Percentiles rank a stretch among this genome's conserved stretches.
These are phyloP conservation scores for Eleusine coracana DNA, from an alignment of 176 grass and related monocot species.

Conservation along the genomic window DNA sequence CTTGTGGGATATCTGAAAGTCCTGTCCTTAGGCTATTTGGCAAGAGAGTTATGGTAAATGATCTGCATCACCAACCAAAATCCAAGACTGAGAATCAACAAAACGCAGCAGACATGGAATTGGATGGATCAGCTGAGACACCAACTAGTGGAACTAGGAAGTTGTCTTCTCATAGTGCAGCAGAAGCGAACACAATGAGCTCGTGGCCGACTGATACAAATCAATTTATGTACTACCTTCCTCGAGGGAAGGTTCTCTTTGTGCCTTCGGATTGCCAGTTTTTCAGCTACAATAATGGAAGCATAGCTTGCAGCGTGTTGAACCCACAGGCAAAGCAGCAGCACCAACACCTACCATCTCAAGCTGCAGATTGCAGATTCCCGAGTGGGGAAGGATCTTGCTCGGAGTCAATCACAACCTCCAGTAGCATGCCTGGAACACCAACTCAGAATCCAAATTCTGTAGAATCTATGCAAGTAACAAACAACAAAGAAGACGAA, in stretches of 20 bases:
- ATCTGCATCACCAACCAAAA: conserved; percentile 14
- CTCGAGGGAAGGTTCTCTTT: conserved; percentile 36
- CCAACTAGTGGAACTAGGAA: conserved; percentile 22
- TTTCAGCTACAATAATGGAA: conserved; percentile 48
- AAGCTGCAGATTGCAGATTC: conserved; percentile 16
- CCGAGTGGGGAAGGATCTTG: conserved; percentile 48
- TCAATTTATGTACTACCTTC: conserved; percentile 60
- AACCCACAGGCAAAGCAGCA: conserved; percentile 31
- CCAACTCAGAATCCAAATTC: conserved; percentile 34
- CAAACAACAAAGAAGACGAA: neutral
- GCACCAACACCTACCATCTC: conserved; percentile 13
- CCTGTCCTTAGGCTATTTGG: conserved; percentile 72
- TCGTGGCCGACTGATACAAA: conserved; percentile 32
- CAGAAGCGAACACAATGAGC: conserved; percentile 38
- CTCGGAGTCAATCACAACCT: conserved; percentile 44
- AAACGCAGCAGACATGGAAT: conserved; percentile 28
- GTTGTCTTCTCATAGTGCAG: conserved; percentile 18
- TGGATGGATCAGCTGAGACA: conserved; percentile 46
- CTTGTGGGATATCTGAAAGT: conserved; percentile 37
- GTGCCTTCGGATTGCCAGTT: conserved; percentile 22
- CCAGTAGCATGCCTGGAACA: conserved; percentile 37
- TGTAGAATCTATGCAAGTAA: conserved; percentile 36
- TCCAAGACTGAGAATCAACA: neutral
- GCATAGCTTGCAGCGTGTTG: neutral
- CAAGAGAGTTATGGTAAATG: conserved; percentile 53